These are phyloP conservation scores for Cucurbita maxima DNA, from an alignment of 306 rosid genomes.

Conservation along the genomic window DNA sequence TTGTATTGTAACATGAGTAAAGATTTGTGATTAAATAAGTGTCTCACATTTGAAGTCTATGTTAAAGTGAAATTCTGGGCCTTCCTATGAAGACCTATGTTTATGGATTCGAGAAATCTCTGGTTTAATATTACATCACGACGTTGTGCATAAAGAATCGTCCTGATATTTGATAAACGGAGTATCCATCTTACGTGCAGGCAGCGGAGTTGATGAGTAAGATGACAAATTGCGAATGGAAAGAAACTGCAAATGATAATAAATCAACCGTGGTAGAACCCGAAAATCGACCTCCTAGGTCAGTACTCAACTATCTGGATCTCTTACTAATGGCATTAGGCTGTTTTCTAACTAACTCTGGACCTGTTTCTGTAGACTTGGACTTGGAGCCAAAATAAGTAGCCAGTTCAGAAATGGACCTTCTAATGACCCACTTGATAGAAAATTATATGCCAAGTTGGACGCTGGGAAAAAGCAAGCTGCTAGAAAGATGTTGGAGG, in stretches of 20 bases:
- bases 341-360: background rate
- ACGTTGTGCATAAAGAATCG: background rate
- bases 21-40: background rate
- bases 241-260: conserved; percentile 29
- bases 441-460: conserved; percentile 46
- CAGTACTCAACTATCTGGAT: conserved; percentile 6
- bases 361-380: conserved; percentile 41
- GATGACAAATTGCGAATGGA: conserved; percentile 22
- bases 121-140: background rate
- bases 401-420: conserved; percentile 41
- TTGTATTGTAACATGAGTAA: background rate
- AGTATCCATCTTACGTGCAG: conserved; percentile 28
- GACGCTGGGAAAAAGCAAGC: conserved; percentile 36
- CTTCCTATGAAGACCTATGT: background rate
- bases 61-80: background rate
- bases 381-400: conserved; percentile 66
- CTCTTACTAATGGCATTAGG: background rate
- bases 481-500: conserved; percentile 32
- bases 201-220: conserved; percentile 63
- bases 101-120: background rate
- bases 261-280: conserved; percentile 21
- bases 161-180: background rate
- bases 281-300: conserved; percentile 48
- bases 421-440: conserved; percentile 53
- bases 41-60: background rate